These are phyloP conservation scores for Boletus reticulatus DNA, from an alignment of 768 basidiomycete species.

Conservation along the genomic window DNA sequence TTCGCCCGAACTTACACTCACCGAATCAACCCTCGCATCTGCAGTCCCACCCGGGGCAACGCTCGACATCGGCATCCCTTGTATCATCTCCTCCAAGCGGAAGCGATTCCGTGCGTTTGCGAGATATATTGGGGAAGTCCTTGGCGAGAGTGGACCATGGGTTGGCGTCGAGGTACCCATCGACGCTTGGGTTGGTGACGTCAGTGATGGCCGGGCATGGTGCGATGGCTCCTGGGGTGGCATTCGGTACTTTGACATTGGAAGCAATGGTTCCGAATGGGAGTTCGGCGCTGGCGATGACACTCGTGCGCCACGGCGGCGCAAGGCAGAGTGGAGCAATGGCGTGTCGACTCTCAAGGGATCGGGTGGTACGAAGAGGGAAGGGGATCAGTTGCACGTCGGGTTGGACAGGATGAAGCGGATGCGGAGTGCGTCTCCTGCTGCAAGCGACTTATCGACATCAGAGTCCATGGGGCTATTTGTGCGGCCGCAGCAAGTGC, in stretches of 20 bases:
- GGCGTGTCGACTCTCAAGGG: slow-evolving; percentile 39
- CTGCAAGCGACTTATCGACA: slow-evolving; percentile 53
- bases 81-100: slow-evolving; percentile 82
- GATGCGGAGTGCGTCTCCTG: slow-evolving; percentile 66
- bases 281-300: slow-evolving; percentile 53
- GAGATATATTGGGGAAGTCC: slow-evolving; percentile 84
- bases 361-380: slow-evolving; percentile 42
- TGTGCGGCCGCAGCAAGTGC: slow-evolving; percentile 80
- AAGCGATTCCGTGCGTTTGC: slow-evolving; percentile 85
- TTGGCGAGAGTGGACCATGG: slow-evolving; percentile 82
- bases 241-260: slow-evolving; percentile 80
- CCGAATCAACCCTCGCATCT: slow-evolving; percentile 25
- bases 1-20: slow-evolving; percentile 16
- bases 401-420: slow-evolving; percentile 51
- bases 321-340: slow-evolving; percentile 21
- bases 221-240: slow-evolving; percentile 84
- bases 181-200: slow-evolving; percentile 46
- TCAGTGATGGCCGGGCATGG: slow-evolving; percentile 71
- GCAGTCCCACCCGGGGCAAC: slow-evolving; percentile 51
- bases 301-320: slow-evolving; percentile 27
- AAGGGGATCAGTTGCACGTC: slow-evolving; percentile 51
- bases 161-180: slow-evolving; percentile 89
- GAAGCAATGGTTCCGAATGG: slow-evolving; percentile 55
- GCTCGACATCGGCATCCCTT: slow-evolving; percentile 85
- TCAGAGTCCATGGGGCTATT: slow-evolving; percentile 74